Evolutionary conservation across 73 alveolate genomes (phyloP).

Genomic region (Uronychia binucleata): DNA sequence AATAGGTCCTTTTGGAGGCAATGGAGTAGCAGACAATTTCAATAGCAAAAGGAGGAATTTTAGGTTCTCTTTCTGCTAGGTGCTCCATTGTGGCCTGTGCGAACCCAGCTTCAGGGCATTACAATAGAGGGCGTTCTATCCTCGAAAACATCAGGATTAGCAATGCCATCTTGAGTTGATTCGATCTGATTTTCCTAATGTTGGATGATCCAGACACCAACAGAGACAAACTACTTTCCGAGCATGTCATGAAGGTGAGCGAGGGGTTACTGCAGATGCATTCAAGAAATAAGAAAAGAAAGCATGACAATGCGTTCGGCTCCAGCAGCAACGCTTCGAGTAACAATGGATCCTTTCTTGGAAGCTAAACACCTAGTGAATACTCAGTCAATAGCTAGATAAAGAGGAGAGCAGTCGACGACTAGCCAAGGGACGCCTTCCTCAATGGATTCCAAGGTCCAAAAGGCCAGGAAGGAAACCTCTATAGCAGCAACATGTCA

Average conservation of each 20-base stretch:
- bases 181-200: conserved; percentile 85
- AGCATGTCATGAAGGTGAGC: conserved; percentile 83
- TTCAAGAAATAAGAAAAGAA: conserved; percentile 54
- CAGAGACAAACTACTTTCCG: conserved; percentile 76
- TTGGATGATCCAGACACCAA: conserved; percentile 85
- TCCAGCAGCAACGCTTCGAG: background rate
- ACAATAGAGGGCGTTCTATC: conserved; percentile 66
- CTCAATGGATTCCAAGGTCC: background rate
- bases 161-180: conserved; percentile 81
- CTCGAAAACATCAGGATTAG: conserved; percentile 72
- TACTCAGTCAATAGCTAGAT: conserved; percentile 9
- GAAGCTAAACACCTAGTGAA: background rate
- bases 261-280: background rate
- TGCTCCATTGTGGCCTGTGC: conserved; percentile 90
- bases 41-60: conserved; percentile 88
- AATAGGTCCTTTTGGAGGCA: conserved; percentile 80
- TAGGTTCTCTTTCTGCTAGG: conserved; percentile 82
- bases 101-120: conserved; percentile 88
- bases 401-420: conserved; percentile 18
- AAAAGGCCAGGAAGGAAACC: background rate
- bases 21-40: conserved; percentile 91
- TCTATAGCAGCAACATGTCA: conserved; percentile 2
- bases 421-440: background rate
- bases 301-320: conserved; percentile 6
- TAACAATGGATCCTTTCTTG: background rate